These are phyloP conservation scores for Lactarius tabidus DNA, from an alignment of 768 basidiomycete genomes.

Conservation along the genomic window DNA sequence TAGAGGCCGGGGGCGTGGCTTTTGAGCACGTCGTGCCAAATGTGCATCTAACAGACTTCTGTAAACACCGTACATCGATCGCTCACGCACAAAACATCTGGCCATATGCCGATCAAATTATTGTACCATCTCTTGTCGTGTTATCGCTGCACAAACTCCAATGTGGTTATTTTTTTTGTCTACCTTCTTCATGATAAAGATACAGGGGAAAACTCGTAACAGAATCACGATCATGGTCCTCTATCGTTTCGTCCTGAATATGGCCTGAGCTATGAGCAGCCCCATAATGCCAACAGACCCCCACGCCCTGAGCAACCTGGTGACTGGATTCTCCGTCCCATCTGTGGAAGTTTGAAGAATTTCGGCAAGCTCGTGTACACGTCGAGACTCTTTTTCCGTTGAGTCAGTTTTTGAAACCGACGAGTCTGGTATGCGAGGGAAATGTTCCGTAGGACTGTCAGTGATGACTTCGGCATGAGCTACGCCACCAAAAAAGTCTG, in stretches of 20 bases:
- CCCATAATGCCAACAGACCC: slow-evolving; percentile 21
- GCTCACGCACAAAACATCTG: slow-evolving; percentile 11
- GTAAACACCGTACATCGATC: slow-evolving; percentile 10
- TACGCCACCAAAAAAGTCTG: slow-evolving; percentile 76
- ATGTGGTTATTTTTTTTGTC: slow-evolving; percentile 10
- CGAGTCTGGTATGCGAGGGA: neutral
- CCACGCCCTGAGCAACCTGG: slow-evolving; percentile 19
- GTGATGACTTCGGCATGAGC: slow-evolving; percentile 66
- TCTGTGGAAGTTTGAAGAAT: slow-evolving; percentile 1
- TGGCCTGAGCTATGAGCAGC: slow-evolving; percentile 9
- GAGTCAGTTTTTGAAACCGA: neutral
- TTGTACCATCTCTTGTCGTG: slow-evolving; percentile 20
- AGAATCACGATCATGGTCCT: neutral
- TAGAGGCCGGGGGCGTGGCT: slow-evolving; percentile 47
- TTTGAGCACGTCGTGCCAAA: slow-evolving; percentile 6
- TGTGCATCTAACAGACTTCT: neutral
- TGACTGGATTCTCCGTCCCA: neutral
- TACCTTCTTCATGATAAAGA: neutral
- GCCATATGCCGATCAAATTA: slow-evolving; percentile 5
- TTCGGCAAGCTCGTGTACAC: slow-evolving; percentile 2
- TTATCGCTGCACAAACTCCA: slow-evolving; percentile 3
- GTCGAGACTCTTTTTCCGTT: neutral
- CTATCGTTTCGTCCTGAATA: slow-evolving; percentile 8
- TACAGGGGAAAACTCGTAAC: neutral
- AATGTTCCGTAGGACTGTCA: neutral